Evolutionary conservation across 2,329 filamentous ascomycete genomes (phyloP).

Genomic region (Aspergillus fischeri): DNA sequence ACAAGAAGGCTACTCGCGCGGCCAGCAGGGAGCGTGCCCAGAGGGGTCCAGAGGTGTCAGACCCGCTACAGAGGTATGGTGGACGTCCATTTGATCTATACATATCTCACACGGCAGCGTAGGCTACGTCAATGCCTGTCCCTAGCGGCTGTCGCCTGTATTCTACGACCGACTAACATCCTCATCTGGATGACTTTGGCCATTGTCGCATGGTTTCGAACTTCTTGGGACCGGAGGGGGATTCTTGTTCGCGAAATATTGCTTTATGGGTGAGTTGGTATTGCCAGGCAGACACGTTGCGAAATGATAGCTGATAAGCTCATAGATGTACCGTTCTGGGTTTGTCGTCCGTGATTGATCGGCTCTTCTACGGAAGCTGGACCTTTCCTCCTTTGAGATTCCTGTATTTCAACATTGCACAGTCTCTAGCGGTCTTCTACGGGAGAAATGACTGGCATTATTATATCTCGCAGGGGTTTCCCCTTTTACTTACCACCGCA

Average conservation of each 20-base stretch:
- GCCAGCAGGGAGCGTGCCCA: constrained; percentile 6
- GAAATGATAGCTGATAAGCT: constrained; percentile 8
- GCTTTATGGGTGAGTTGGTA: constrained; percentile 50
- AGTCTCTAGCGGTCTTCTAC: constrained; percentile 88
- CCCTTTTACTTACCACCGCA: constrained; percentile 77
- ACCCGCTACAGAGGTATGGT: constrained; percentile 24
- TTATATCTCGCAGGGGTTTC: constrained; percentile 85
- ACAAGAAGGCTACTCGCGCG: constrained; percentile 2
- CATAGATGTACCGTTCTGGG: constrained; percentile 55
- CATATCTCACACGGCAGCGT: constrained; percentile 5
- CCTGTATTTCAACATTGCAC: constrained; percentile 83
- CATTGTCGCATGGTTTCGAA: constrained; percentile 49
- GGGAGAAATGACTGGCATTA: constrained; percentile 88
- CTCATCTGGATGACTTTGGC: constrained; percentile 75
- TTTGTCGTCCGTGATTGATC: constrained; percentile 65
- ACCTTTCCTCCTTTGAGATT: constrained; percentile 85
- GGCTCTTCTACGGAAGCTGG: constrained; percentile 77
- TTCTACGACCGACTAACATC: constrained; percentile 84
- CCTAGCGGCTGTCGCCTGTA: constrained; percentile 74
- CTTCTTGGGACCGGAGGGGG: constrained; percentile 40
- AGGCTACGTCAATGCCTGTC: constrained; percentile 63
- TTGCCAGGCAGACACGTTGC: neutral
- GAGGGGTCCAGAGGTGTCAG: constrained; percentile 5
- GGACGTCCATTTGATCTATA: constrained; percentile 2
- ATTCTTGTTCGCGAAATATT: constrained; percentile 60